Base-by-base conservation (phyloP, 495 filamentous ascomycete species). In the Penicillium ucsense region DNA sequence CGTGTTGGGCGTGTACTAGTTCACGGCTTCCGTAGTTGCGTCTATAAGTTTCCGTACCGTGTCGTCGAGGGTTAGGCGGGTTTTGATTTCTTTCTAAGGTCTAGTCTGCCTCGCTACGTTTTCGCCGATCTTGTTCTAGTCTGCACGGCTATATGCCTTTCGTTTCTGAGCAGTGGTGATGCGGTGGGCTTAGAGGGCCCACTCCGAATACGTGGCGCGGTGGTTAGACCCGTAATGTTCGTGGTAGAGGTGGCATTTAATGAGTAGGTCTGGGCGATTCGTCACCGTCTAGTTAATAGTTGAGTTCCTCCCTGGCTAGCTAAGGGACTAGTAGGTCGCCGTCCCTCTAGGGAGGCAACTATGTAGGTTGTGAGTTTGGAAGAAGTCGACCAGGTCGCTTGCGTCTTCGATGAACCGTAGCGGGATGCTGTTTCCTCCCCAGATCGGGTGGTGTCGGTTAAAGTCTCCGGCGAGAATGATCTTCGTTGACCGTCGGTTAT, bases 401-500 rank as follows among this genome's bases (percentile, higher is more conserved):
- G 53, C 53, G 36, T 60, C 33, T 47, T 57, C 54, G 31, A 57
- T 54, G 29, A 54, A 51, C 8, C 42, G 43, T 0, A 46, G 46
- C 41, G 3, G 48, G 29, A 53, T 46, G 7, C 47, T 46, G 31
- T 53, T 54, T 31, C 35, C 46, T 41, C 53, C 53, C 56, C 47
- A 62, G n/a, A 40, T 46, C 34, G 48, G 56, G 43, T 61, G 47
- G 33, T 64, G 45, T 4, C 51, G 58, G 44, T 59, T 61, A 34
- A 64, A 57, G 31, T 64, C 52, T 32, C 51, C 58, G 6, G 46
- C 46, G 5, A 61, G 36, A 28, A 57, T 59, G n/a, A n/a, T n/a
- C n/a, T n/a, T n/a, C n/a, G n/a, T n/a, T n/a, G n/a, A n/a, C n/a
- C n/a, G n/a, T n/a, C n/a, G n/a, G n/a, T n/a, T n/a, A n/a, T n/a